These are phyloP conservation scores for Calocybe cyanea DNA, from an alignment of 768 basidiomycete species.

Conservation along the genomic window DNA sequence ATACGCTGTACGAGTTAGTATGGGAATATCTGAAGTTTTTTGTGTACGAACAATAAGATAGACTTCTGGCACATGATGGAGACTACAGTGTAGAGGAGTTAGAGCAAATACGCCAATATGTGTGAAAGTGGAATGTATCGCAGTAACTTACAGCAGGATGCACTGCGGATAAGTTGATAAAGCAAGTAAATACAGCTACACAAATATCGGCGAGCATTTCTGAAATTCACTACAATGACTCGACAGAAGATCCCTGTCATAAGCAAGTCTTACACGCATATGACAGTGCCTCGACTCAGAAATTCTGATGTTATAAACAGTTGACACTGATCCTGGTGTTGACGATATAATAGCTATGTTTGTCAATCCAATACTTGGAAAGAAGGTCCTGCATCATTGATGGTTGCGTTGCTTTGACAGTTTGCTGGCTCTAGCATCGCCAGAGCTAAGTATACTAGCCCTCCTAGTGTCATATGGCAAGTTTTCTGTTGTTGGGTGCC, in stretches of 20 bases:
- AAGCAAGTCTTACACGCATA: conserved; percentile 40
- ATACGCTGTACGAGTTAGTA: too few relatives aligned
- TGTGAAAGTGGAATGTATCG: too few relatives aligned
- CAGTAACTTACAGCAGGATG: too few relatives aligned
- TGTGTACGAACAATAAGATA: too few relatives aligned
- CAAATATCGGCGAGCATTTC: too few relatives aligned
- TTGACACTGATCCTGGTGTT: conserved; percentile 85
- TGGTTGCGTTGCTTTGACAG: conserved; percentile 29
- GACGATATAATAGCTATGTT: conserved; percentile 81
- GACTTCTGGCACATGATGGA: too few relatives aligned
- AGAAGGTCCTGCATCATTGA: not conserved
- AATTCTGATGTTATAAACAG: conserved; percentile 30
- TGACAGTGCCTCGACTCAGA: not conserved
- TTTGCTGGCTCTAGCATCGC: conserved; percentile 74
- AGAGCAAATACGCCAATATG: too few relatives aligned
- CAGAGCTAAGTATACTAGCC: conserved; percentile 77
- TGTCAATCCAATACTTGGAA: conserved; percentile 17
- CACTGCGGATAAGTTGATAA: too few relatives aligned
- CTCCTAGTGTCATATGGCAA: conserved; percentile 75
- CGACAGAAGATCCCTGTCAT: conserved; percentile 50
- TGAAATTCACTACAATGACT: too few relatives aligned
- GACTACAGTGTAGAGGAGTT: too few relatives aligned
- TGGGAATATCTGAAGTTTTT: too few relatives aligned
- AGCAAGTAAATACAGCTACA: too few relatives aligned
- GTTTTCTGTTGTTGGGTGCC: conserved; percentile 14